A percentile compares a stretch with the other conserved stretches of the same genome.
phyloP scores from a whole-genome alignment of 2,329 filamentous ascomycete genomes.

The Cercospora zeina region DNA sequence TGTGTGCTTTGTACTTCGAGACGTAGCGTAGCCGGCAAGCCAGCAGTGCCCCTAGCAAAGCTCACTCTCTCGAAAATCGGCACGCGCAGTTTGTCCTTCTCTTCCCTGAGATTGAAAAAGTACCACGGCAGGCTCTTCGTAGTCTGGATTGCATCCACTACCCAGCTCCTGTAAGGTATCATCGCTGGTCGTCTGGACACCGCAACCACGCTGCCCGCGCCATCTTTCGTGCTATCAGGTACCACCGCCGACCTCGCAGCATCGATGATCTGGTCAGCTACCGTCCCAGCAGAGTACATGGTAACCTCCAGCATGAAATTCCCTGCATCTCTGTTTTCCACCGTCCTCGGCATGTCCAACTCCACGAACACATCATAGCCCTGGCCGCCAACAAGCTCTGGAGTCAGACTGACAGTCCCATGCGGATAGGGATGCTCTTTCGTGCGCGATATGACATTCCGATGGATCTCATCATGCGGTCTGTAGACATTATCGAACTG shows the following conservation, averaged over 20 bases:
- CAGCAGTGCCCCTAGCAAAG: conserved; percentile 59
- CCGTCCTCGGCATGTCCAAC: conserved; percentile 75
- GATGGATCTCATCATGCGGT: conserved; percentile 14
- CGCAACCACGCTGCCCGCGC: conserved; percentile 39
- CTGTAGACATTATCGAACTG: conserved; percentile 59
- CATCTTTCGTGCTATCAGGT: conserved; percentile 22
- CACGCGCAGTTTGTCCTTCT: conserved; percentile 65
- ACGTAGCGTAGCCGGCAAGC: conserved; percentile 56
- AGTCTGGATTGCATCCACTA: conserved; percentile 63
- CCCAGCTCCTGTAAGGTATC: conserved; percentile 72
- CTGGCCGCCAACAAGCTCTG: conserved; percentile 67
- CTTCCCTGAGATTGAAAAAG: conserved; percentile 63
- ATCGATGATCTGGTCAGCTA: conserved; percentile 20
- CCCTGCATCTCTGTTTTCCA: conserved; percentile 70
- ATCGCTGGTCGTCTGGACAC: conserved; percentile 71
- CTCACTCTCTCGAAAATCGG: conserved; percentile 71
- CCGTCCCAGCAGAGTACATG: conserved; percentile 52
- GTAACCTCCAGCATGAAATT: conserved; percentile 93
- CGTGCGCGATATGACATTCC: conserved; percentile 5
- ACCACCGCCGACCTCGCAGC: conserved; percentile 23
- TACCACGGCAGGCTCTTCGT: conserved; percentile 68
- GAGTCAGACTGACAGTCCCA: conserved; percentile 52
- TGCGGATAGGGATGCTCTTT: conserved; percentile 46
- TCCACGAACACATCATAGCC: conserved; percentile 80
- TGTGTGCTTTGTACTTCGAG: conserved; percentile 70